Evolutionary conservation across 129 eudicot genomes (phyloP), one percentile per base, ranked within the genome.

Genomic region (Dittrichia graveolens): DNA sequence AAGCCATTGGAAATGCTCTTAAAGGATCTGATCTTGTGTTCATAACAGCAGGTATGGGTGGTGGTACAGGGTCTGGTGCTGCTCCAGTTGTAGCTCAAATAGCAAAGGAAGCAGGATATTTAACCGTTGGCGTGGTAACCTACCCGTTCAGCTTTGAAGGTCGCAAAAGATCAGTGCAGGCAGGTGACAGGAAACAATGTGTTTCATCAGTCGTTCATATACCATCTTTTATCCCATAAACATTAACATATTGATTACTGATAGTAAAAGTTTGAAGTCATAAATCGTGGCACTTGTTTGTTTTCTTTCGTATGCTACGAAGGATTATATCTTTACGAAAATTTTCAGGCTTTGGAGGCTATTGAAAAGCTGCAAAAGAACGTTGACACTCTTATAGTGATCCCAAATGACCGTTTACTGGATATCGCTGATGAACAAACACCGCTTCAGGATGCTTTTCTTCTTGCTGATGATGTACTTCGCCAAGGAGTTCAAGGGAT

Each of bases 31-130:
- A 95, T 73, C 96, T 95, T 84, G 99, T 95, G 68, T 95, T 95
- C 61, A 90, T 95, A 79, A 95, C 99, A 62, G 99, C 99, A 12
- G 99, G 99, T 7, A 95, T 95, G 99, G 99, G 99, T 71, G 99
- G 99, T 38, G 99, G 99, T 42, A 95, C 99, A 7, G 99, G 99
- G 6, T 95, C 99, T 7, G 99, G 99, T 83, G 99, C 99, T 74
- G 99, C 99, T 68, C 99, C 97, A n/a, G 84, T 95, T 1, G 95
- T 95, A 15, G 99, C 99, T 38, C 94, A 95, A 78, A 90, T 95
- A 67, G 81, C 99, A 34, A 95, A 86, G 75, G 94, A 95, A 65
- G 96, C 97, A 0, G 99, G 99, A 39, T 95, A 88, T 80, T 63
- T 95, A 13, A 95, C 99, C 10, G 97, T 95, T 67, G 99, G 99